These are phyloP conservation scores for Pleodorina starrii DNA, from an alignment of 139 green algal genomes.

Conservation along the genomic window DNA sequence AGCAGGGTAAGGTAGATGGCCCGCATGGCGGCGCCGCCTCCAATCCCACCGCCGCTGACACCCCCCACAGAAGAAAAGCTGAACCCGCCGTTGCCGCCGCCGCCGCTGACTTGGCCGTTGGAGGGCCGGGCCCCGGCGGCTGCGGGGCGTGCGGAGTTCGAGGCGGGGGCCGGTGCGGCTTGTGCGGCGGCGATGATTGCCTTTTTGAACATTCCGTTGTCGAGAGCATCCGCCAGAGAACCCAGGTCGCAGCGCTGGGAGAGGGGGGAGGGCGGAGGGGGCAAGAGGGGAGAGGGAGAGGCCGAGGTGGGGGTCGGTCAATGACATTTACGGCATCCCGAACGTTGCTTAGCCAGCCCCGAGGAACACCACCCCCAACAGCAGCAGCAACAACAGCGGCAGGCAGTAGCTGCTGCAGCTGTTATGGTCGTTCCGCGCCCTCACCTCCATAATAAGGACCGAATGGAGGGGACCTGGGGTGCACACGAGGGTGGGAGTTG, in stretches of 20 bases:
- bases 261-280: background rate
- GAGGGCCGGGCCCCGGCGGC: too few species aligned
- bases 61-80: background rate
- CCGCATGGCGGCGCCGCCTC: background rate
- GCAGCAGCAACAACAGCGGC: too few species aligned
- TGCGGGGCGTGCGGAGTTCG: too few species aligned
- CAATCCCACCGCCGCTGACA: background rate
- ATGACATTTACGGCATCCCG: too few species aligned
- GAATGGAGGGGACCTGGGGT: constrained; percentile 20
- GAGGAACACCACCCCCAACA: too few species aligned
- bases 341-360: too few species aligned
- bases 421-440: too few species aligned
- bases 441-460: constrained; percentile 33
- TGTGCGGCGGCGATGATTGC: constrained; percentile 17
- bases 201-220: constrained; percentile 29
- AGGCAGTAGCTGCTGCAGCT: too few species aligned
- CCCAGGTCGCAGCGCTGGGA: constrained; percentile 39
- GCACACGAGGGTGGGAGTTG: background rate
- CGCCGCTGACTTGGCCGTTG: too few species aligned
- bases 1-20: constrained; percentile 30
- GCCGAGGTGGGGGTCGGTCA: too few species aligned
- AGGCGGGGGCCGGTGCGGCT: too few species aligned
- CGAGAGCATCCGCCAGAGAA: constrained; percentile 21
- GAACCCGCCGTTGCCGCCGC: background rate
- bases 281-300: too few species aligned